A percentile compares a stretch with the other conserved stretches of the same genome.
Evolutionary conservation across 495 filamentous ascomycete species (phyloP).

Genomic region (Aspergillus leporis): DNA sequence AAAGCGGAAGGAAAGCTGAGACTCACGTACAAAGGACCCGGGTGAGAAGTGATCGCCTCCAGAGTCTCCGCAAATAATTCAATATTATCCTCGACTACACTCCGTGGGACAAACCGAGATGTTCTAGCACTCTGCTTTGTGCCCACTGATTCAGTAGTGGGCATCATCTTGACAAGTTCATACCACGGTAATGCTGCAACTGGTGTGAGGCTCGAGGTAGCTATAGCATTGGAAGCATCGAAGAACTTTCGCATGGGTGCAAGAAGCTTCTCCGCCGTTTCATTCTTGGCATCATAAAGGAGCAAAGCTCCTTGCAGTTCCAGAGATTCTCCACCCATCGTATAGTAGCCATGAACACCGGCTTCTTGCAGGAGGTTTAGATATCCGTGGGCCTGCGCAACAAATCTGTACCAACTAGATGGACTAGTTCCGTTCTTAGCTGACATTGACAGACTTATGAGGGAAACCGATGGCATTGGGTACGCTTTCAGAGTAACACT

Average conservation of each 20-base stretch:
- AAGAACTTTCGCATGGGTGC: no score
- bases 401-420: no score
- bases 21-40: neutral
- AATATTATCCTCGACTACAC: neutral
- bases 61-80: conserved; percentile 3
- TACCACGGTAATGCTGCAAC: neutral
- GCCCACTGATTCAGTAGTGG: neutral
- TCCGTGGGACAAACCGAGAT: conserved; percentile 2
- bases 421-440: no score
- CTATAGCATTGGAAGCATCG: no score
- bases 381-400: no score
- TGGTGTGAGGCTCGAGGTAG: neutral
- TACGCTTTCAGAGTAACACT: no score
- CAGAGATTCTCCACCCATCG: no score
- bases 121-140: neutral
- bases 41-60: neutral
- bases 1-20: neutral
- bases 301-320: neutral
- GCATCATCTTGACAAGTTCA: neutral
- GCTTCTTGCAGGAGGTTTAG: no score
- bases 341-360: no score
- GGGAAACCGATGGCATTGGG: no score
- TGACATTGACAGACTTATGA: no score
- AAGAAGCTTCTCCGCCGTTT: no score
- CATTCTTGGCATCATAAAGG: neutral